These are phyloP conservation scores for Calonectria crousiana DNA, from an alignment of 2,329 filamentous ascomycete genomes.

Conservation along the genomic window DNA sequence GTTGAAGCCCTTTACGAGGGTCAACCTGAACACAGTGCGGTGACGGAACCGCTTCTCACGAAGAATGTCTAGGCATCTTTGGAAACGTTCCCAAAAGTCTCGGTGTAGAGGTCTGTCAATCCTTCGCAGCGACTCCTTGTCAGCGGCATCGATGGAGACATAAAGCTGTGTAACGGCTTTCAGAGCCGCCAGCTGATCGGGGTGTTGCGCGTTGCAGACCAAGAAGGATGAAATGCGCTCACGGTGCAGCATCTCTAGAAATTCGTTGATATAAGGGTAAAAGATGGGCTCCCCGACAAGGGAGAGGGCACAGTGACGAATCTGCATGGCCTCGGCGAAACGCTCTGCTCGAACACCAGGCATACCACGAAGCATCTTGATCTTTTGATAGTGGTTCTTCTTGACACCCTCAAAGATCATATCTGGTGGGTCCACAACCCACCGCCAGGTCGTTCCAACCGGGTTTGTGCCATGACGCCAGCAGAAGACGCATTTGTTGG, in stretches of 20 bases:
- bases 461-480: constrained; percentile 99
- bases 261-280: constrained; percentile 97
- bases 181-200: constrained; percentile 85
- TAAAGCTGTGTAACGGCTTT: constrained; percentile 94
- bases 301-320: constrained; percentile 91
- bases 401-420: constrained; percentile 93
- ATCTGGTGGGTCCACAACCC: constrained; percentile 92
- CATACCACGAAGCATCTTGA: constrained; percentile 95
- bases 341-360: constrained; percentile 92
- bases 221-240: constrained; percentile 94
- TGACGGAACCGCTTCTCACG: constrained; percentile 86
- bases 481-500: constrained; percentile 99
- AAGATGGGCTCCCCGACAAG: constrained; percentile 99
- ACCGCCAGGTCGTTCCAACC: constrained; percentile 96
- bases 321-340: constrained; percentile 92
- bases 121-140: constrained; percentile 85
- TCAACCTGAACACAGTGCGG: constrained; percentile 93
- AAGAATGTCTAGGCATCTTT: constrained; percentile 89
- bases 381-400: constrained; percentile 94
- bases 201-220: constrained; percentile 97
- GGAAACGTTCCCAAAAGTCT: constrained; percentile 98
- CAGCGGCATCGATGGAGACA: constrained; percentile 94
- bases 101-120: constrained; percentile 94
- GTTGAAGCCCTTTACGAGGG: constrained; percentile 98
- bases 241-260: constrained; percentile 83